Base-by-base conservation (phyloP, 129 eudicot species). In the Pseudognaphalium luteoalbum region DNA sequence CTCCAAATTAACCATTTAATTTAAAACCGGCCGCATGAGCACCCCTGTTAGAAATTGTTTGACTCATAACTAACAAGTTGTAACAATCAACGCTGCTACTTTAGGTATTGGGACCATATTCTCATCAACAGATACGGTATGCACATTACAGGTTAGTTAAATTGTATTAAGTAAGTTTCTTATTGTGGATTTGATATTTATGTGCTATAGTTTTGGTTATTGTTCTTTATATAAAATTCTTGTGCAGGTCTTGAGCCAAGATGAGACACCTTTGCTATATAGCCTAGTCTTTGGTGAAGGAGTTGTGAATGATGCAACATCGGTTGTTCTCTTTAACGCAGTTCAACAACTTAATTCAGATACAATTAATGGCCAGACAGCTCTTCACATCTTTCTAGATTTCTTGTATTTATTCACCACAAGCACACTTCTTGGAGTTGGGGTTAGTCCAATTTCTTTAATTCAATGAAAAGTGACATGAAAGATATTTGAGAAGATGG, bases 201-300 rank as follows among this genome's bases (percentile, higher is more conserved):
- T 22, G 64, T 59, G 37, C 35, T 57, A 42, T 25, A 34, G 16
- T 58, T 78, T 78, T 33, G 19, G 14, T 68, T 28, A 52, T 33
- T 33, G 54, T 61, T 29, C 58, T 66, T 57, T 4, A 25, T 44
- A 0, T 20, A 12, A 15, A 68, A 54, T 6, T 15, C 51, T 12
- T 35, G 7, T 59, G 59, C 41, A 93, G 98, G 92, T 93, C 78
- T 86, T 93, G 68, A 84, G 85, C 82, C 98, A 87, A 87, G 98
- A 93, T 4, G 97, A 88, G 80, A 90, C 98, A 65, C 98, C 98
- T 33, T 81, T 93, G 79, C 85, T 93, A 51, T 93, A 93, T 85
- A 93, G 98, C 83, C 79, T 93, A 60, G 98, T 93, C 33, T 93
- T 93, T 74, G 98, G 98, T 7, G 98, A 93, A 90, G 98, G 98